Evolutionary conservation across 768 basidiomycete genomes (phyloP), one percentile per base, ranked within the genome.

Genomic region (Russula lepida): DNA sequence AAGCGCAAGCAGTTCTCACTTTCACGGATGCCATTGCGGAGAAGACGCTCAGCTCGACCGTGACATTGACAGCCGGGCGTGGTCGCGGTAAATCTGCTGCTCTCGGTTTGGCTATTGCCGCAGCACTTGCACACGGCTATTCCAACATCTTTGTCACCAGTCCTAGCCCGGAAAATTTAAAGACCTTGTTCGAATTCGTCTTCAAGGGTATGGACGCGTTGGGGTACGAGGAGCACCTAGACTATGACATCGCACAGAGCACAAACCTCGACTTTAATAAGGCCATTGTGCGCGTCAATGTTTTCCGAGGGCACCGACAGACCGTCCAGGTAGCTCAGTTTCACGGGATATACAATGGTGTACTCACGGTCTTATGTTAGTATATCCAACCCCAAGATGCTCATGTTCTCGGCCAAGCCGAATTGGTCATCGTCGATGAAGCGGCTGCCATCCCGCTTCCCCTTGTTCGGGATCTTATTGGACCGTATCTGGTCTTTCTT

Each of bases 351-450:
- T 6, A 27, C 7, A n/a, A 27, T 7, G 47, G 25, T 28, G 11
- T 30, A 32, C 58, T 63, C 30, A 44, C 2, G 5, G 12, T 50
- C 13, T 25, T 4, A n/a, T 28, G 27, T 2, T 39, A 99, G 93
- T 99, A 98, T 71, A 98, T 99, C 50, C 90, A 95, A 81, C 97
- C 97, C 0, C 86, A 97, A 79, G 97, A 99, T 71, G 89, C 93
- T 0, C 95, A 99, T 71, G 95, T 98, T 21, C 84, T 99, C 12
- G 94, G 95, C 8, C 97, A 98, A 71, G 97, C 97, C 0, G 97
- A 99, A 68, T 81, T 99, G 7, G 86, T 99, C 65, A 88, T 99
- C 68, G 95, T 99, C 65, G 97, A 99, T 68, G 97, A 99, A 74
- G 95, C 95, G 7, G 97, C 97, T 9, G 97, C 97, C 21, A 98